Base-by-base conservation (phyloP, 352 stramenopile genomes). In the Phytophthora sojae region DNA sequence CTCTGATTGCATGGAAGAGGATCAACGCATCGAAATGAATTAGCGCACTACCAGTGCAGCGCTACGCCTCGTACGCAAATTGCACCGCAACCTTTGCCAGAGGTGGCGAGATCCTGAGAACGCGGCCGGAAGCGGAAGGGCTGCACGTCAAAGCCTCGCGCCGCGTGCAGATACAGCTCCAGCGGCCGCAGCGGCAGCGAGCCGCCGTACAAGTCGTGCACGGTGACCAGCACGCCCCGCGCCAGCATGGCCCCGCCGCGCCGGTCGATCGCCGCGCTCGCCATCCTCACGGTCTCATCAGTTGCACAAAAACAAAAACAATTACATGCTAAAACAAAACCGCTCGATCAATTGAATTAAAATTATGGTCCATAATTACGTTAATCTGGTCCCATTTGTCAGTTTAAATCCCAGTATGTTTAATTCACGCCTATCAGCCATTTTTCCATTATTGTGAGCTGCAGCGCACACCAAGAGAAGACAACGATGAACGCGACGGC, bases 401-500 rank as follows among this genome's bases (percentile, higher is more conserved):
- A 30, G 4, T 30, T 30, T 30, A 30, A 30, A 21, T 21, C 26
- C 26, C 26, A 30, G 6, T 30, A 30, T 30, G 5, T 30, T 30
- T 30, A 30, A 7, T 30, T 30, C 26, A 30, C 26, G 26, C 0
- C 26, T 30, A 6, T 30, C 26, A 6, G 26, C 26, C 14, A 19
- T 55, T 47, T 56, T 42, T 19, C 49, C 12, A 21, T 21, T 21
- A 21, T 21, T 21, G 21, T 21, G 21, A 21, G 6, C 30, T 26
- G 25, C 23, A 12, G 44, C 9, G 7, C 44, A 12, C 2, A 39
- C 9, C 32, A 39, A 8, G 7, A 14, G 4, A 47, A n/a, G 17
- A 57, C 39, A 7, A 14, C 5, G 17, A 80, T 84, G 73, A 99
- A 99, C 78, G 73, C 92, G 23, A 99, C 97, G 37, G 96, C 98